phyloP scores from a whole-genome alignment of 768 basidiomycete genomes.

The Lentinula aciculospora region DNA sequence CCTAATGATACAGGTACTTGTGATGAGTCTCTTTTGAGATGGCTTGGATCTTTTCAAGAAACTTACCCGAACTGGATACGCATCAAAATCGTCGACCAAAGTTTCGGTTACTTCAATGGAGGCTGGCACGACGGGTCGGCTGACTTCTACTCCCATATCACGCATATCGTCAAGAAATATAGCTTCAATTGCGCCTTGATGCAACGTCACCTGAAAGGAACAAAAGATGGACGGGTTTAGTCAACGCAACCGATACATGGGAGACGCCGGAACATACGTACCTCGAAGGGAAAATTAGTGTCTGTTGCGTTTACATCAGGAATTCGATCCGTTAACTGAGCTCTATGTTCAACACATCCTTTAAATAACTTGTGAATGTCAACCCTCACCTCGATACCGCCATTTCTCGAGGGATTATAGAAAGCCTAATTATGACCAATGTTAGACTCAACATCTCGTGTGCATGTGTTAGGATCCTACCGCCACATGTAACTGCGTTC shows the following conservation, averaged over 20 bases:
- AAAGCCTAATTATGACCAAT: constrained; percentile 45
- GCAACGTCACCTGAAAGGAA: constrained; percentile 41
- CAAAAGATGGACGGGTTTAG: background rate
- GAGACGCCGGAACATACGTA: constrained; percentile 13
- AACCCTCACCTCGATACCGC: constrained; percentile 54
- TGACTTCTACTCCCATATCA: constrained; percentile 39
- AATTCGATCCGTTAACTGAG: constrained; percentile 55
- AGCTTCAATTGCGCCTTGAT: constrained; percentile 60
- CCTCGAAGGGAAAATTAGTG: constrained; percentile 72
- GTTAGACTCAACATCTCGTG: background rate
- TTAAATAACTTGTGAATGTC: constrained; percentile 1
- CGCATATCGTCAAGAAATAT: constrained; percentile 55
- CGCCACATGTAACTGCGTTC: constrained; percentile 63
- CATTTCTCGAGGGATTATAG: constrained; percentile 58
- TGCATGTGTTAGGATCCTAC: constrained; percentile 31
- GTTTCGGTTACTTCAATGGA: constrained; percentile 43
- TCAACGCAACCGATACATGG: background rate
- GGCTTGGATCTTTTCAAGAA: background rate
- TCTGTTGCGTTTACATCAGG: constrained; percentile 56
- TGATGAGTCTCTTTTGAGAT: background rate
- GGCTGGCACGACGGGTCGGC: constrained; percentile 42
- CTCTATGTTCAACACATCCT: background rate
- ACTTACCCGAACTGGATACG: constrained; percentile 32
- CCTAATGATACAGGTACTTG: constrained; percentile 20
- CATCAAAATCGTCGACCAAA: constrained; percentile 11